Base-by-base conservation (phyloP, 2,329 filamentous ascomycete genomes). In the Capronia epimyces region DNA sequence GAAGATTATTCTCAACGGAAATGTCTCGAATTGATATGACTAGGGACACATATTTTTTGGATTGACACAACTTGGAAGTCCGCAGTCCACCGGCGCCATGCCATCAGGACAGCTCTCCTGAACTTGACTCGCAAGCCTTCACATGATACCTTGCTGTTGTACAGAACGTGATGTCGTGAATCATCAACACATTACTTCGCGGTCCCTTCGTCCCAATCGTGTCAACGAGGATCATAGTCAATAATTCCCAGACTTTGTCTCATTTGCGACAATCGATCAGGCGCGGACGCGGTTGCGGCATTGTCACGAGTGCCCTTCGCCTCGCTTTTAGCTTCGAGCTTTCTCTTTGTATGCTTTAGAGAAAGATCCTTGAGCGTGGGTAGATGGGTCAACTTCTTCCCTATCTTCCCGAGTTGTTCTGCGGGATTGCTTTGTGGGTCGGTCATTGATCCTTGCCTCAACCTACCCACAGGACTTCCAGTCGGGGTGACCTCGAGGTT, bases 211-310 rank as follows among this genome's bases (percentile, higher is more conserved):
- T 40, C 15, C 15, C 16, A 40, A 21, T 3, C 39, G 15, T n/a
- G 18, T 53, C 46, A 53, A 8, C 31, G 29, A 20, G 43, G 18
- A 46, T 47, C 27, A 49, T 42, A 46, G 36, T 53, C 46, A 15
- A 50, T 42, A n/a, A 57, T 52, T 2, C 55, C 55, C 5, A 57
- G 40, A 37, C 55, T 57, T 25, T 53, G 37, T 43, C 55, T 34
- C 55, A 57, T 57, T 18, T 57, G 51, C 10, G 55, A 48, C 27
- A 55, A 16, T 20, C 55, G 45, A n/a, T 57, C 55, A 3, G 52
- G 45, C 4, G 43, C 46, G 10, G 52, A 39, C n/a, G 42, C 25
- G 21, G 40, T 20, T 24, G 36, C 22, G 27, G 16, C 27, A 21
- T 45, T 40, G 18, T 39, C 16, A 32, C 15, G 6, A 13, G 15